Base-by-base conservation (phyloP, 1,284 basidiomycete species). In the Ustilago curta region DNA sequence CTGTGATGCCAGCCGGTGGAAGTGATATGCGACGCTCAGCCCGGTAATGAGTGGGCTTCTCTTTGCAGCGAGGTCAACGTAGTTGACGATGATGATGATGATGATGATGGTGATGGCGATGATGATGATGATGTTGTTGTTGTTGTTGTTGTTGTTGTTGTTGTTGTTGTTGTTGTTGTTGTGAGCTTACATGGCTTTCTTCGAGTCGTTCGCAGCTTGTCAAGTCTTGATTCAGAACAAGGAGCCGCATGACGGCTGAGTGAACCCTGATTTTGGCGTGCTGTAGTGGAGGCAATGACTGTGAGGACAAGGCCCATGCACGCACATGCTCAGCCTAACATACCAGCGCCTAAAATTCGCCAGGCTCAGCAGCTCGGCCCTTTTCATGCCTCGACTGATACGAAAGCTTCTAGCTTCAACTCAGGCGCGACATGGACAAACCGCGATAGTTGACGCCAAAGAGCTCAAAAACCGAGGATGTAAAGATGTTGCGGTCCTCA, bases 1-100 rank as follows among this genome's bases (percentile, higher is more conserved):
- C 12, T 43, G 27, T 19, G 23, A 43, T 21, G 40, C 39, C 52
- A 43, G 53, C 42, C 31, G 14, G 40, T 42, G 45, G 45, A 25
- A 47, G 8, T 47, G 16, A 29, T 27, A 48, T 48, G 47, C 25
- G 29, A 31, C 27, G 47, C 29, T 48, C 47, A 16, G 14, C 11
- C 14, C 35, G 47, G 19, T 31, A 9, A 11, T 19, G 47, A 19
- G 18, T n/a, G 23, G 8, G n/a, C n/a, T 31, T 8, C 16, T 25
- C 4, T 1, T 18, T 16, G 23, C 18, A 32, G 23, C 23, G 16
- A n/a, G n/a, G 27, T 11, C 6, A 14, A 37, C 16, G 35, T 37
- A 37, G 35, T 37, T 14, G 27, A 14, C 12, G 47, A 48, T 31
- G 47, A 19, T 44, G 19, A 27, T 27, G 27, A 14, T 37, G 47